Evolutionary conservation across 2,329 filamentous ascomycete genomes (phyloP), one percentile per base, ranked within the genome.

Genomic region (Paracoccidioides lutzii): DNA sequence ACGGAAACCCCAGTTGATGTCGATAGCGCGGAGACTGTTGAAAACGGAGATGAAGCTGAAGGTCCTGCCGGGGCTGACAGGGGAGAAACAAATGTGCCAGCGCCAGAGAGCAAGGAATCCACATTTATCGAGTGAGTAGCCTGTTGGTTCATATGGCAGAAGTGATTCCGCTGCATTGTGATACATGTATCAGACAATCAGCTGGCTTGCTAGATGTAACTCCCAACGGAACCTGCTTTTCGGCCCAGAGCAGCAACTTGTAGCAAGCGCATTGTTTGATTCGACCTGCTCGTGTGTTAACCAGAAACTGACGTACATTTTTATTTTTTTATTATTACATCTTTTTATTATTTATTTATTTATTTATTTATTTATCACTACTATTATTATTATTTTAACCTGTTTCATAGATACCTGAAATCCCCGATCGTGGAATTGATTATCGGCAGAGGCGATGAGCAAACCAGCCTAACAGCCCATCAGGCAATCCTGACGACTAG

Each of bases 401-500:
- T 35, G 22, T 35, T 46, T 37, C 4, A 33, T 55, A 71, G 69
- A 33, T 87, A 85, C 63, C 75, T 90, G 28, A 78, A 76, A 59
- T 88, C 84, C 59, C 85, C 87, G 0, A 76, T 88, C 9, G 80
- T 90, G 37, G 81, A 82, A 14, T 71, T 90, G 33, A 66, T 82
- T n/a, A 76, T 89, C 22, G 85, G 85, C 10, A 71, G 72, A 50
- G 82, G 77, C 55, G 80, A 82, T 4, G 69, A 73, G 1, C 76
- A 80, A 63, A 82, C 81, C 8, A 76, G 82, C 37, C 78, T 96
- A 57, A 84, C 82, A 30, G 88, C 88, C 5, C 90, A 96, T 69
- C 85, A 95, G 72, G 83, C 77, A 3, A 78, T 96, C 32, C 77
- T 97, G 40, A 66, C 74, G 9, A 79, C 84, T 67, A 91, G 88